A percentile compares a stretch with the other conserved stretches of the same genome.
Conservation (phyloP, 352 stramenopile species). For the Globisporangium middletonii region DNA sequence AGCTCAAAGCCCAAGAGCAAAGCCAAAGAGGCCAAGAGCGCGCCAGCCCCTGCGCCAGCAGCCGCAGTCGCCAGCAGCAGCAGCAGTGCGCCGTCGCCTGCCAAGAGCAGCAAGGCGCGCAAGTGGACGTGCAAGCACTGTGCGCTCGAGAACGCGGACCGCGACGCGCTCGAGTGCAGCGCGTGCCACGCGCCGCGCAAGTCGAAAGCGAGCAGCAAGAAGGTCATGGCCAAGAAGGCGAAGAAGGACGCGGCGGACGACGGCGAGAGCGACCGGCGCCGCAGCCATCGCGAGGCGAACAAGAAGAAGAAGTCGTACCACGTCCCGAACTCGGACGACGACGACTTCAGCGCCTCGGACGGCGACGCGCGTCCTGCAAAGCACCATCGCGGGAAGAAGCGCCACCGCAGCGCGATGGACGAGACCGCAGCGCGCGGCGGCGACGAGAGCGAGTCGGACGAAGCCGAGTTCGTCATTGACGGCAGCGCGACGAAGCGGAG, state of each 20-base stretch:
- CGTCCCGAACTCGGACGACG: conserved; percentile 77
- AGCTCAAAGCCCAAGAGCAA: background rate
- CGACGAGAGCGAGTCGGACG: conserved; percentile 37
- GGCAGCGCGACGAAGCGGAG: conserved; percentile 27
- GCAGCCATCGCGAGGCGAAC: conserved; percentile 57
- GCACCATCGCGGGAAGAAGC: conserved; percentile 18
- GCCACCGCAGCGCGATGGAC: conserved; percentile 6
- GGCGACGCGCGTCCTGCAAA: conserved; percentile 8
- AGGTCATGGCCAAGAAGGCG: conserved; percentile 6
- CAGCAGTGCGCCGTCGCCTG: conserved; percentile 1
- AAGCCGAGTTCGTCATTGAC: conserved; percentile 27
- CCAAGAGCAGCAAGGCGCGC: conserved; percentile 6
- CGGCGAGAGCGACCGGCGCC: conserved; percentile 31
- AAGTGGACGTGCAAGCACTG: conserved; percentile 49
- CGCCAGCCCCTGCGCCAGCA: background rate
- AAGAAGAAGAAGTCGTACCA: conserved; percentile 76
- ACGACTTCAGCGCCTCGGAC: conserved; percentile 50
- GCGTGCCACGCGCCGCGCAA: conserved; percentile 28
- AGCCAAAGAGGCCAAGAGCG: conserved; percentile 2
- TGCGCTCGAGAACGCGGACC: conserved; percentile 36
- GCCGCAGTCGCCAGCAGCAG: background rate
- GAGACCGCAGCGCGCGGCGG: background rate
- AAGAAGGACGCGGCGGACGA: conserved; percentile 18
- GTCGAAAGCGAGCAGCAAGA: conserved; percentile 11
- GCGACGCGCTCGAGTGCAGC: conserved; percentile 31